Base-by-base conservation (phyloP, 768 basidiomycete species). In the Psilocybe cyanescens region DNA sequence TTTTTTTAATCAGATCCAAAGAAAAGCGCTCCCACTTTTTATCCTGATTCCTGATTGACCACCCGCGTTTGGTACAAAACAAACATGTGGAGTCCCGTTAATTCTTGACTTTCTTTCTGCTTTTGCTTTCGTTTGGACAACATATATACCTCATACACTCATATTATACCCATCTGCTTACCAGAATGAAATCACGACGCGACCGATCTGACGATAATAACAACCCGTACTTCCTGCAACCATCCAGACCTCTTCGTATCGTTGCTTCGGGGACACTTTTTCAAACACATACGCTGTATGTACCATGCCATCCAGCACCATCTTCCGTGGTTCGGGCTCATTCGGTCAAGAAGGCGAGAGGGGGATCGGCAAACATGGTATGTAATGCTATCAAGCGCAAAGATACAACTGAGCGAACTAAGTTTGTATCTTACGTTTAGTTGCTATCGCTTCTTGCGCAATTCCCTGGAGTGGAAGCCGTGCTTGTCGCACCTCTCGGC, bases 201-300 rank as follows among this genome's bases (percentile, higher is more conserved):
- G 81, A 81, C 56, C 77, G 73, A 41, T 71, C 66, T 46, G 78
- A 77, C 62, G 68, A 70, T 55, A 69, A 66, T 55, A 67, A 70
- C 41, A 64, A 69, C 51, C 66, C 67, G 31, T 62, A 61, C 51
- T 63, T 63, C 60, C 63, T 65, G 39, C 70, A 71, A 46, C 67
- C 68, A 56, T 56, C 72, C 52, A 77, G 71, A 67, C 79, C 84
- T n/a, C 79, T 92, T 16, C 88, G 91, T 47, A 85, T 94, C 28
- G 83, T 94, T 44, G 90, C 90, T 2, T 87, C 88, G 11, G 92
- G 92, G 12, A 91, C 92, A 8, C 82, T 95, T 44, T 94, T 94
- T 70, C 74, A 90, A 47, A 91, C 90, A 4, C 87, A 93, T 71
- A 88, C 86, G 0, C 82, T 95, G 52, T 78, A 79, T 41, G 67